Evolutionary conservation across 2,329 filamentous ascomycete genomes (phyloP).

Genomic region (Aspergillus pseudotamarii): DNA sequence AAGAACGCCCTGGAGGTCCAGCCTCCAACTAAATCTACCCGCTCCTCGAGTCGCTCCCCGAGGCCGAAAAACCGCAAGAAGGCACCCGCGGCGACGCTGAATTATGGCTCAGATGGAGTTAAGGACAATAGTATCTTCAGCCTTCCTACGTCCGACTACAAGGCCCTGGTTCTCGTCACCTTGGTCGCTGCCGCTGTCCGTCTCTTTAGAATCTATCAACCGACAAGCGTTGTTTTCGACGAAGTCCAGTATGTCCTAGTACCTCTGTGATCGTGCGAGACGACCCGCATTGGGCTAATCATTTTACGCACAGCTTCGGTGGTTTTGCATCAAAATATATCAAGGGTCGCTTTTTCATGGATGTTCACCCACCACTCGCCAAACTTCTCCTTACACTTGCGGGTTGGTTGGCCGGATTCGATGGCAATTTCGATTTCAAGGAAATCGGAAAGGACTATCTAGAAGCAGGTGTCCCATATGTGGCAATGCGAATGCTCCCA

Average conservation of each 20-base stretch:
- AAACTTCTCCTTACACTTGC: constrained; percentile 96
- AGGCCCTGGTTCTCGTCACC: constrained; percentile 72
- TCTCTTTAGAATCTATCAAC: constrained; percentile 94
- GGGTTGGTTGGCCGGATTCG: constrained; percentile 91
- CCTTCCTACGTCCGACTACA: constrained; percentile 81
- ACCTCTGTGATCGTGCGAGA: background rate
- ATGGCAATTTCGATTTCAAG: constrained; percentile 97
- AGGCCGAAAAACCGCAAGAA: constrained; percentile 41
- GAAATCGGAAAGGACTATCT: constrained; percentile 99
- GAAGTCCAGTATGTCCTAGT: constrained; percentile 84
- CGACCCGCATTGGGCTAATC: constrained; percentile 10
- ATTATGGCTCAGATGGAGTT: constrained; percentile 58
- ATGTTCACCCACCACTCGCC: constrained; percentile 96
- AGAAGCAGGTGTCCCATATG: constrained; percentile 92
- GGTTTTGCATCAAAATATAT: constrained; percentile 99
- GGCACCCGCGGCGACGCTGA: constrained; percentile 32
- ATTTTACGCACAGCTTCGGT: constrained; percentile 70
- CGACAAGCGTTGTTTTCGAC: constrained; percentile 95
- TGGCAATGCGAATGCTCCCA: constrained; percentile 93
- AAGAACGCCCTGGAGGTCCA: constrained; percentile 42
- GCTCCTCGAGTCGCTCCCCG: constrained; percentile 45
- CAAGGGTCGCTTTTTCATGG: constrained; percentile 99
- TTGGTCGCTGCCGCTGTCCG: constrained; percentile 77
- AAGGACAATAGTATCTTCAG: constrained; percentile 90
- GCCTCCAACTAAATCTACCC: constrained; percentile 35